Percentiles rank a stretch among this genome's conserved stretches.
Evolutionary conservation across 108 stramenopile genomes (phyloP).

Genomic region (Epithemia pelagica): DNA sequence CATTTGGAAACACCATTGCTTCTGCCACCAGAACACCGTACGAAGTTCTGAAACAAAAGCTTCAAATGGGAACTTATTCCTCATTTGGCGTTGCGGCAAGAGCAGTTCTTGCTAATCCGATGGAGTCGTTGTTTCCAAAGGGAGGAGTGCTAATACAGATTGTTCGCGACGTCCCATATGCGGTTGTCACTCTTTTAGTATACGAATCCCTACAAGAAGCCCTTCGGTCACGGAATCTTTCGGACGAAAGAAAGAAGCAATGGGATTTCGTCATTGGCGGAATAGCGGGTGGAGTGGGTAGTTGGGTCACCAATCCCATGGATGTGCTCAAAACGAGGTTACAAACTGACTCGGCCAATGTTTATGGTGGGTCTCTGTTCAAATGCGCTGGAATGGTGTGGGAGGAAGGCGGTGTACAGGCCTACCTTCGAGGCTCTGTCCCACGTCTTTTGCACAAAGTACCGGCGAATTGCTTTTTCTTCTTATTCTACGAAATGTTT

Average conservation of each 20-base stretch:
- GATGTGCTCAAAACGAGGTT: conserved; percentile 92
- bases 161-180: conserved; percentile 94
- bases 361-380: conserved; percentile 61
- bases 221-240: conserved; percentile 13
- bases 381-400: conserved; percentile 42
- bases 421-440: conserved; percentile 84
- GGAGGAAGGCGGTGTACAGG: conserved; percentile 65
- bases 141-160: conserved; percentile 88
- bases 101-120: conserved; percentile 49
- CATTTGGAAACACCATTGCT: conserved; percentile 86
- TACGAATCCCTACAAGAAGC: conserved; percentile 83
- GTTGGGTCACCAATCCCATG: conserved; percentile 86
- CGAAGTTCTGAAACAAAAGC: conserved; percentile 91
- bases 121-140: conserved; percentile 69
- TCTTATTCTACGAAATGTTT: conserved; percentile 92
- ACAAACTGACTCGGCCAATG: conserved; percentile 51
- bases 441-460: conserved; percentile 92
- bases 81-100: conserved; percentile 56
- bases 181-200: conserved; percentile 83
- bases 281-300: conserved; percentile 84
- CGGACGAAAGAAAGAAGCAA: neutral
- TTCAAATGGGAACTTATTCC: conserved; percentile 83
- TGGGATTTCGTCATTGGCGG: conserved; percentile 86
- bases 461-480: conserved; percentile 93
- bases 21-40: conserved; percentile 91